Base-by-base conservation (phyloP, 352 stramenopile genomes). In the Phytophthora lateralis region DNA sequence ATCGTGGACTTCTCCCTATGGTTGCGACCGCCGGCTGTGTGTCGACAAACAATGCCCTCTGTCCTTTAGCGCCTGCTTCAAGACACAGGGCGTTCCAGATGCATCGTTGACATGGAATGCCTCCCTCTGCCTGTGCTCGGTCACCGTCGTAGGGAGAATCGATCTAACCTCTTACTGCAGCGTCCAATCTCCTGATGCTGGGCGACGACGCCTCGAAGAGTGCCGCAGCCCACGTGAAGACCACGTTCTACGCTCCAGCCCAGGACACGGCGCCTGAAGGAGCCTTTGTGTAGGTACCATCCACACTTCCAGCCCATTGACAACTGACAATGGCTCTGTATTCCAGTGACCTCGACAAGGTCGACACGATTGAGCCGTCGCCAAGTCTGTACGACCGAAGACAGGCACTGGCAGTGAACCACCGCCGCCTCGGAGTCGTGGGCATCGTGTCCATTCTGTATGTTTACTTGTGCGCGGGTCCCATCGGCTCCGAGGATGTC, bases 371-470 rank as follows among this genome's bases (percentile, higher is more conserved):
- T 20, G 58, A 79, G 38, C 66, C 49, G n/a, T 72, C 70, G 9
- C 39, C 63, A 18, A 68, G 17, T 47, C 42, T 63, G 15, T 73
- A 70, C 49, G 58, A 69, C n/a, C 54, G n/a, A 8, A 29, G 48
- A 11, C 42, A 50, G 11, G 42, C 35, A 0, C 2, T 43, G 6
- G 42, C 26, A 26, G 53, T 75, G n/a, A 79, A 75, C 43, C 55
- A 80, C 27, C 72, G 72, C n/a, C 55, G 67, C 1, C 46, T 80
- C 3, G 65, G 60, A 17, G 55, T 66, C 12, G 38, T 63, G 2
- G 60, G 64, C 11, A 65, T 80, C 21, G 60, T 71, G 2, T 59
- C 64, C 32, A 77, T 80, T 43, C 35, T 67, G 37, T 80, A 80
- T 54, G 26, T 80, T 30, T 76, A 75, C 52, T 7, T 72, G n/a